Evolutionary conservation across 179 eudicot genomes (phyloP), one percentile per base, ranked within the genome.

Genomic region (Beta macrorhiza): DNA sequence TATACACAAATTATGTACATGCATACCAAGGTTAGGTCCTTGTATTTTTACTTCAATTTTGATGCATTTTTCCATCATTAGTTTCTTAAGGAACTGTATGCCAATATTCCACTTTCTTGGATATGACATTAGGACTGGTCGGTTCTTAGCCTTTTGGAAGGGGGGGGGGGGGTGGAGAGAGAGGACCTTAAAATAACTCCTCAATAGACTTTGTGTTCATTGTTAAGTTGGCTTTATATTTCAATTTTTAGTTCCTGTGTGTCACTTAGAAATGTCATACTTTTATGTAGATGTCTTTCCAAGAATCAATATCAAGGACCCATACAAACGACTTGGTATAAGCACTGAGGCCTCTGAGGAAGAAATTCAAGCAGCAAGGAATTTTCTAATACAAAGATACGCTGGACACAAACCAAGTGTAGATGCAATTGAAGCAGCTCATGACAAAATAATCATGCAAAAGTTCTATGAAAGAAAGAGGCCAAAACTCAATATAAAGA

Each of bases 401-500:
- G 92, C 88, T 7, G 92, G 90, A 63, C 97, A 93, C 86, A 89
- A 95, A 84, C 93, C 98, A 53, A 95, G 98, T 84, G 89, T 91
- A 67, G 97, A 94, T 89, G 92, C 98, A 72, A 96, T 96, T 74
- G 99, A 96, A 88, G 88, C 92, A 55, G 97, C 99, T 68, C 98
- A 96, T 82, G 96, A 96, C 87, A 92, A 91, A 81, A 93, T 96
- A 78, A 94, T 96, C 77, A 94, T 92, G 99, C 95, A 90, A 69
- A 86, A 89, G 79, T 92, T 95, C 49, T 79, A 94, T 78, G 98
- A 96, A 42, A 91, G 97, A 84, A 92, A 87, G 85, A 88, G 89
- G 80, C 97, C 99, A 53, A 94, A 94, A 84, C 86, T 92, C 80
- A 85, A 94, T 80, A 87, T 94, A 47, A 89, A 91, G 87, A 94